Evolutionary conservation across 2,329 filamentous ascomycete genomes (phyloP).

Genomic region (Aspergillus ruber): DNA sequence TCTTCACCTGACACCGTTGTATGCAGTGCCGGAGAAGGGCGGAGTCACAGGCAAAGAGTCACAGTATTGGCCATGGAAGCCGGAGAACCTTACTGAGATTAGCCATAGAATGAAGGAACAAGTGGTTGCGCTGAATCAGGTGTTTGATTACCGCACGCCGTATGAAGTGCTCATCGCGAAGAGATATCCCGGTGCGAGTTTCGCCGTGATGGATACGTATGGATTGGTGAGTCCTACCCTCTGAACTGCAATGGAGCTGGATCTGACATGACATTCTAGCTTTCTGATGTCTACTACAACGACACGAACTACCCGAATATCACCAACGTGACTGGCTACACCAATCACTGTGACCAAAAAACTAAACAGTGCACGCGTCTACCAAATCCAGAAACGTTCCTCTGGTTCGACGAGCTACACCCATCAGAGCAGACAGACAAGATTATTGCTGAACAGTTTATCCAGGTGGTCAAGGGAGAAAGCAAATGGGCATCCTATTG

Average conservation of each 20-base stretch:
- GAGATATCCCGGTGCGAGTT: constrained; percentile 48
- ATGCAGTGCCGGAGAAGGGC: constrained; percentile 47
- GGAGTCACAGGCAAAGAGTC: constrained; percentile 36
- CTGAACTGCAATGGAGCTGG: not conserved
- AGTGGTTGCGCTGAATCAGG: constrained; percentile 45
- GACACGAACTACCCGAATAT: constrained; percentile 52
- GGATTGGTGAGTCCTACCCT: constrained; percentile 39
- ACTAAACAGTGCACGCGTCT: constrained; percentile 37
- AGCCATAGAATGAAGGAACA: constrained; percentile 48
- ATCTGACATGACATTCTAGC: constrained; percentile 22
- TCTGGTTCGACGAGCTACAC: constrained; percentile 72
- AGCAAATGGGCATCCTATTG: constrained; percentile 25
- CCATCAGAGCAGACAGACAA: constrained; percentile 59
- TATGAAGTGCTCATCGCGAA: constrained; percentile 38
- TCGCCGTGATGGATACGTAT: constrained; percentile 64
- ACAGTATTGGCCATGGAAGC: constrained; percentile 43
- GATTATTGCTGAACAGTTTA: constrained; percentile 52
- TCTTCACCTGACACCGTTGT: constrained; percentile 61
- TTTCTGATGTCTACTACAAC: constrained; percentile 58
- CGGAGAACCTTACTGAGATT: constrained; percentile 45
- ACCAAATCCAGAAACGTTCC: constrained; percentile 51
- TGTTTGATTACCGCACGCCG: constrained; percentile 48
- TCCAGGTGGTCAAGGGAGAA: constrained; percentile 47
- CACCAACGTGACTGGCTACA: constrained; percentile 55
- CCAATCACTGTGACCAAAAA: constrained; percentile 47